These are phyloP conservation scores for Cercospora sp. DNA, from an alignment of 2,329 filamentous ascomycete species.

Conservation along the genomic window DNA sequence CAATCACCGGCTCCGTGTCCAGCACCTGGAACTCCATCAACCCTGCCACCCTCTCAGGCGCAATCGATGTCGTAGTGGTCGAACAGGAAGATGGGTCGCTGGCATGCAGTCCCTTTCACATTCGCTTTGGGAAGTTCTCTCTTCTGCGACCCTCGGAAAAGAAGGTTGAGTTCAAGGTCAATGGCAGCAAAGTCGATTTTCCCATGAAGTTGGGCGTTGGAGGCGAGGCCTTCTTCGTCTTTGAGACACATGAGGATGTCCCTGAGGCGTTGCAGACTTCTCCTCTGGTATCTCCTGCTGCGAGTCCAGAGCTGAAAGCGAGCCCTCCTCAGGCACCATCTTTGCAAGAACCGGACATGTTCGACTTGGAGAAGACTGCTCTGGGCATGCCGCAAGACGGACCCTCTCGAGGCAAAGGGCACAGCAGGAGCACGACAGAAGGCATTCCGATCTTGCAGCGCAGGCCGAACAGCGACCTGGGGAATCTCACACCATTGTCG, in stretches of 20 bases:
- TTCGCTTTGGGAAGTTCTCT: slow-evolving; percentile 98
- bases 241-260: slow-evolving; percentile 88
- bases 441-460: slow-evolving; percentile 24
- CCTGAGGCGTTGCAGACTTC: slow-evolving; percentile 94
- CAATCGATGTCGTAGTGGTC: slow-evolving; percentile 98
- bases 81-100: slow-evolving; percentile 88
- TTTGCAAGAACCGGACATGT: slow-evolving; percentile 67
- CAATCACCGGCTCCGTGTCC: slow-evolving; percentile 90
- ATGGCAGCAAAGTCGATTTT: slow-evolving; percentile 86
- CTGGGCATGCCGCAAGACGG: slow-evolving; percentile 8
- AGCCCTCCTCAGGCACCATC: slow-evolving; percentile 44
- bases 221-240: slow-evolving; percentile 98
- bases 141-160: slow-evolving; percentile 93
- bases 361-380: slow-evolving; percentile 60
- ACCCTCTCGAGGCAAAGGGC: slow-evolving; percentile 17
- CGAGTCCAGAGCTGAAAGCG: slow-evolving; percentile 69
- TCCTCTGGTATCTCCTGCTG: slow-evolving; percentile 84
- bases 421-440: slow-evolving; percentile 33
- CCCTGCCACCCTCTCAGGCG: slow-evolving; percentile 91
- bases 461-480: slow-evolving; percentile 51
- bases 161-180: slow-evolving; percentile 97
- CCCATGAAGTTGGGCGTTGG: slow-evolving; percentile 98
- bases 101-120: slow-evolving; percentile 94
- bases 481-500: slow-evolving; percentile 39
- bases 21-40: slow-evolving; percentile 99